A percentile compares a stretch with the other conserved stretches of the same genome.
Evolutionary conservation across 2,329 filamentous ascomycete species (phyloP).

Genomic region (Colletotrichum kahawae): DNA sequence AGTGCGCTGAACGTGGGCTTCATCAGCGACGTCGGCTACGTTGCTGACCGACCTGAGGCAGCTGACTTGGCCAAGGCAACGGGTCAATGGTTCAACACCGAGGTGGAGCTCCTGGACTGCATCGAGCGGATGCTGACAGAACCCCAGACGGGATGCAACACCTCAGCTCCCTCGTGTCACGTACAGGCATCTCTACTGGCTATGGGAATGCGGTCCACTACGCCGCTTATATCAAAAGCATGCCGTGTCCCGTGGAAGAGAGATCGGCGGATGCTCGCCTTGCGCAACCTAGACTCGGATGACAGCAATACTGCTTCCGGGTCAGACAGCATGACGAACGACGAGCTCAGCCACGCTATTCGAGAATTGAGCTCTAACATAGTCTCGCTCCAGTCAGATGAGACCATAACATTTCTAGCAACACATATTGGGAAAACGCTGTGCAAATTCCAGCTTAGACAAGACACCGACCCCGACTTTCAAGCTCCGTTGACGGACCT

Average conservation of each 20-base stretch:
- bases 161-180: background rate
- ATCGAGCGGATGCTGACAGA: background rate
- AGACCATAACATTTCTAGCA: background rate
- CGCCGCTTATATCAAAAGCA: background rate
- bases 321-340: background rate
- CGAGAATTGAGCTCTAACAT: background rate
- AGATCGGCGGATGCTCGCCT: slow-evolving; percentile 28
- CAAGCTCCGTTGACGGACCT: slow-evolving; percentile 7
- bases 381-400: background rate
- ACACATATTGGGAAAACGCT: background rate
- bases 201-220: background rate
- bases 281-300: slow-evolving; percentile 18
- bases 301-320: background rate
- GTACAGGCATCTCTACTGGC: background rate
- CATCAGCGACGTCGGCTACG: slow-evolving; percentile 41
- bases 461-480: slow-evolving; percentile 6
- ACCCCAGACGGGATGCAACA: background rate
- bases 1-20: slow-evolving; percentile 43
- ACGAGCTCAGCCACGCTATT: background rate
- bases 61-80: background rate
- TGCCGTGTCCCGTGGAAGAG: slow-evolving; percentile 23
- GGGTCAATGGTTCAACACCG: slow-evolving; percentile 1
- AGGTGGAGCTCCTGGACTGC: background rate
- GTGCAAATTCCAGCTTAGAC: slow-evolving; percentile 18
- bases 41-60: slow-evolving; percentile 36